Conservation (phyloP, 176 grass and related monocot species). For the Coix lacrymajobi region DNA sequence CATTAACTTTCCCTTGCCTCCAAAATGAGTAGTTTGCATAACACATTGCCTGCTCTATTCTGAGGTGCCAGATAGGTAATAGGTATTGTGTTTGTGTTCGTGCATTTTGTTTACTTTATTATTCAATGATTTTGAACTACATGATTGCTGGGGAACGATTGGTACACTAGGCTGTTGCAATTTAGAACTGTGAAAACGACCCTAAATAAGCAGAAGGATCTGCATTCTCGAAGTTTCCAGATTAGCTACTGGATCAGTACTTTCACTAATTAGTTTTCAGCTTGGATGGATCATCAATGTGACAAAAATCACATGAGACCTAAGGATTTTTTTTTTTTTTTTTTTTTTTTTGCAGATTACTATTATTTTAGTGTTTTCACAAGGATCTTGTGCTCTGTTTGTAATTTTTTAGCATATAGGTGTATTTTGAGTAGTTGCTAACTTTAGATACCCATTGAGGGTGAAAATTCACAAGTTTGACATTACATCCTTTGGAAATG, state of each 20-base stretch:
- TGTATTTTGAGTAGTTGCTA: neutral
- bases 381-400: neutral
- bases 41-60: neutral
- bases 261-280: neutral
- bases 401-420: neutral
- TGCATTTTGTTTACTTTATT: neutral
- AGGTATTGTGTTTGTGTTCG: neutral
- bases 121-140: neutral
- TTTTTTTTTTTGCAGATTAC: neutral
- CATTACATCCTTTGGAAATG: neutral
- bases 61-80: neutral
- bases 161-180: neutral
- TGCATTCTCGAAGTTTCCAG: neutral
- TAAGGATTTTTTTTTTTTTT: neutral
- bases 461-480: constrained; percentile 7
- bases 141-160: neutral
- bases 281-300: neutral
- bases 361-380: neutral
- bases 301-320: neutral
- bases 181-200: neutral
- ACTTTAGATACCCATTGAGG: neutral
- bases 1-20: neutral
- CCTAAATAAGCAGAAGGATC: neutral
- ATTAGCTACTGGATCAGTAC: neutral
- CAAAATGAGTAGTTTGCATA: neutral